Conservation (phyloP, 2,329 filamentous ascomycete genomes). For the Colletotrichum viniferum region DNA sequence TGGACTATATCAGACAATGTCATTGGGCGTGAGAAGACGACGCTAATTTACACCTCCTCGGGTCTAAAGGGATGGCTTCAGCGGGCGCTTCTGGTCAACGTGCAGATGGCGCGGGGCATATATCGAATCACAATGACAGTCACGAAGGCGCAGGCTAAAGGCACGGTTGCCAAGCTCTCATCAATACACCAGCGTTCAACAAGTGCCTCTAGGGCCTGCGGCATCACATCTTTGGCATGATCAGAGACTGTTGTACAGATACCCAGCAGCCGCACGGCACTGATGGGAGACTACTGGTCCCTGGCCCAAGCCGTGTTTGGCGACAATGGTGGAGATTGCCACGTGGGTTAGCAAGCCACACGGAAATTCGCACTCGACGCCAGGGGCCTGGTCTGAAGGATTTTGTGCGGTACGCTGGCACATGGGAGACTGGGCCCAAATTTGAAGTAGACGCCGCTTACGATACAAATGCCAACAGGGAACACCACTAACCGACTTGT, state of each 20-base stretch:
- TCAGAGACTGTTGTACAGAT: not conserved
- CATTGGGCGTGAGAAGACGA: too few species aligned
- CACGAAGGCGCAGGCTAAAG: not conserved
- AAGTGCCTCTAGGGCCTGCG: not conserved
- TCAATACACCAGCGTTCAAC: not conserved
- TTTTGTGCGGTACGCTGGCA: conserved; percentile 11
- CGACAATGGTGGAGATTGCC: conserved; percentile 10
- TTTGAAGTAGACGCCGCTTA: not conserved
- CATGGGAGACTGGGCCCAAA: conserved; percentile 11
- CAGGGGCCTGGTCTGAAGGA: not conserved
- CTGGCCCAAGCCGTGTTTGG: not conserved
- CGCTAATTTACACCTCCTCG: too few species aligned
- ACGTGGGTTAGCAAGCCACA: conserved; percentile 19
- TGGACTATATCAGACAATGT: too few species aligned
- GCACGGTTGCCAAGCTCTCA: not conserved
- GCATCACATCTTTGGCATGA: not conserved
- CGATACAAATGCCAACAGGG: not conserved
- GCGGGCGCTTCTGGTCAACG: not conserved
- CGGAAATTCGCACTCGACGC: not conserved
- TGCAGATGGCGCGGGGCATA: not conserved
- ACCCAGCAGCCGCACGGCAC: not conserved
- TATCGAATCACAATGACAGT: not conserved
- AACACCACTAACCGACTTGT: not conserved
- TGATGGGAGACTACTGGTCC: not conserved
- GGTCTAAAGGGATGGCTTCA: too few species aligned